Percentiles rank a stretch among this genome's conserved stretches.
Evolutionary conservation across 2,329 filamentous ascomycete genomes (phyloP).

Genomic region (Meredithiella fracta): DNA sequence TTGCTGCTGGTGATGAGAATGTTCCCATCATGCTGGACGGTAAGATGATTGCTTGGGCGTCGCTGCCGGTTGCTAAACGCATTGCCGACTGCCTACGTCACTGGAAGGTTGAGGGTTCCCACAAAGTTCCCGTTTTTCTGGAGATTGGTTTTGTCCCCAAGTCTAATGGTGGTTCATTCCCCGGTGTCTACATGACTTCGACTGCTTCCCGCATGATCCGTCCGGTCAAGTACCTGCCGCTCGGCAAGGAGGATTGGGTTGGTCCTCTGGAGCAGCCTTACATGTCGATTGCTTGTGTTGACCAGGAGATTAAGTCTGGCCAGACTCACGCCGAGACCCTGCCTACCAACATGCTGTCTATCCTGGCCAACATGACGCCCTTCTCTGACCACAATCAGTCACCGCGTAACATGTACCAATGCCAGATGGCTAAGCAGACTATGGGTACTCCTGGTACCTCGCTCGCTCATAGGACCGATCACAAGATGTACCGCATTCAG

Average conservation of each 20-base stretch:
- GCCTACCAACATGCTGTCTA: conserved; percentile 92
- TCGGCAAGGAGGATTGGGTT: conserved; percentile 74
- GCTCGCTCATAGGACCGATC: conserved; percentile 75
- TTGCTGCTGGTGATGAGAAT: conserved; percentile 65
- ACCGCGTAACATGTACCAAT: conserved; percentile 97
- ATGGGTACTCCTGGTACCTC: conserved; percentile 93
- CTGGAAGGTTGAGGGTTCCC: conserved; percentile 84
- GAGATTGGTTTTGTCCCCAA: conserved; percentile 86
- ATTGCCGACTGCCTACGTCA: conserved; percentile 78
- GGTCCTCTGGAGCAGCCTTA: conserved; percentile 93
- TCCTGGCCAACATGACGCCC: conserved; percentile 94
- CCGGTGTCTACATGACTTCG: conserved; percentile 86
- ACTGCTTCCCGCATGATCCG: conserved; percentile 73
- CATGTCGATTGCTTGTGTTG: conserved; percentile 92
- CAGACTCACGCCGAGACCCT: conserved; percentile 89
- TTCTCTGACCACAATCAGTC: conserved; percentile 99
- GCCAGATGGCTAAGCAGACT: conserved; percentile 98
- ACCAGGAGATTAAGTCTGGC: conserved; percentile 72
- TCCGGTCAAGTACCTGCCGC: conserved; percentile 78
- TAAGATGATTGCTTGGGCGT: conserved; percentile 76
- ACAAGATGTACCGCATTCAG: conserved; percentile 89
- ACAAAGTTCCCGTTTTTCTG: conserved; percentile 64
- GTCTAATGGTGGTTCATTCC: conserved; percentile 84
- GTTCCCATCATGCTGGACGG: conserved; percentile 86
- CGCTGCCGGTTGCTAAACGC: conserved; percentile 61